Conservation (phyloP, 306 rosid species). For the Rosa persica region DNA sequence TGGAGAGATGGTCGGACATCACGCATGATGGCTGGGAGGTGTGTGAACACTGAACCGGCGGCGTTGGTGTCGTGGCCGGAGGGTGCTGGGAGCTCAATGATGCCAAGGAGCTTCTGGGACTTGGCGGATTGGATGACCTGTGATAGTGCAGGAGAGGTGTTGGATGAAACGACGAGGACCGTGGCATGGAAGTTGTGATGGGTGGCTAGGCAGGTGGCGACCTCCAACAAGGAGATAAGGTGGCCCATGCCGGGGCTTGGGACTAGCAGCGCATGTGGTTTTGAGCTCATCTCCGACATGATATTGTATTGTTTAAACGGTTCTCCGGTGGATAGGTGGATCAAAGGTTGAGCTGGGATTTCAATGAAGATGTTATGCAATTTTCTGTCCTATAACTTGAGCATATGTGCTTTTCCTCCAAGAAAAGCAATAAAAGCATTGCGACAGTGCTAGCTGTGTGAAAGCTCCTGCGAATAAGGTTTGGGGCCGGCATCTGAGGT, state of each 20-base stretch:
- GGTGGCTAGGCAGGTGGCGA: slow-evolving; percentile 4
- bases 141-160: background rate
- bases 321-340: background rate
- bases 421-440: background rate
- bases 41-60: background rate
- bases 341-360: background rate
- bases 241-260: slow-evolving; percentile 8
- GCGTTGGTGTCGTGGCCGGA: slow-evolving; percentile 15
- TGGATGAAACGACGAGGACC: background rate
- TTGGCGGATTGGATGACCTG: slow-evolving; percentile 14
- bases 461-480: background rate
- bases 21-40: slow-evolving; percentile 31
- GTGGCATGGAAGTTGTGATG: slow-evolving; percentile 5
- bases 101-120: slow-evolving; percentile 14
- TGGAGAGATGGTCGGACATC: slow-evolving; percentile 7
- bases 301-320: background rate
- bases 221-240: slow-evolving; percentile 1
- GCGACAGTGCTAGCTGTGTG: no score
- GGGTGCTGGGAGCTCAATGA: slow-evolving; percentile 37
- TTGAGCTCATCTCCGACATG: background rate
- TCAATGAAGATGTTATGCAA: background rate
- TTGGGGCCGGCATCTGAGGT: background rate
- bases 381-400: background rate
- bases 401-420: background rate
- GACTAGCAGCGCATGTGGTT: background rate